Evolutionary conservation across 768 basidiomycete genomes (phyloP).

Genomic region (Coprinopsis marcescibilis): DNA sequence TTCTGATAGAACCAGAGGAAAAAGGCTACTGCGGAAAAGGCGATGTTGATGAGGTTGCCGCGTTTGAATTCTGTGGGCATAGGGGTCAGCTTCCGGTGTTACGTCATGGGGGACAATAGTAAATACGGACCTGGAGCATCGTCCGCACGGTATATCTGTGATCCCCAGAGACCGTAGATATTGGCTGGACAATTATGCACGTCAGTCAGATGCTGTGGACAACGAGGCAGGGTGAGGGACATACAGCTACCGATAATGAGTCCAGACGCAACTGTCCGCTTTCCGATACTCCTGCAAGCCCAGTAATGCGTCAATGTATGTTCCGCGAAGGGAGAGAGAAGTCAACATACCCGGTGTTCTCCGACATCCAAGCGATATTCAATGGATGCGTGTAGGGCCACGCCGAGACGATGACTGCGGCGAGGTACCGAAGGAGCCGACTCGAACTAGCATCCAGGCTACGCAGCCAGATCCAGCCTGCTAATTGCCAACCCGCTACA

Average conservation of each 20-base stretch:
- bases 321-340: background rate
- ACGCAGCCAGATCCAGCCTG: slow-evolving; percentile 32
- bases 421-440: slow-evolving; percentile 28
- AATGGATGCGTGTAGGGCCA: slow-evolving; percentile 35
- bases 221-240: slow-evolving; percentile 11
- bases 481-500: slow-evolving; percentile 31
- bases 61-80: slow-evolving; percentile 24
- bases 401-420: slow-evolving; percentile 28
- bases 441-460: slow-evolving; percentile 23
- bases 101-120: background rate
- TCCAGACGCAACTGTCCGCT: slow-evolving; percentile 30
- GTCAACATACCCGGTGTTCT: slow-evolving; percentile 28
- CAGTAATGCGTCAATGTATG: background rate
- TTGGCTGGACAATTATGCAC: slow-evolving; percentile 15
- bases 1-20: slow-evolving; percentile 31
- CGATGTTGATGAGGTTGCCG: slow-evolving; percentile 32
- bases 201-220: background rate
- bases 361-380: slow-evolving; percentile 36
- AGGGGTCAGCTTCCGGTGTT: background rate
- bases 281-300: slow-evolving; percentile 24
- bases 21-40: slow-evolving; percentile 25
- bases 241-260: slow-evolving; percentile 21
- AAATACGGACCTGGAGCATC: slow-evolving; percentile 27
- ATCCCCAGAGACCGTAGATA: slow-evolving; percentile 27
- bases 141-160: slow-evolving; percentile 31